Conservation (phyloP, 2,329 filamentous ascomycete species). For the Cladobotryum mycophilum region DNA sequence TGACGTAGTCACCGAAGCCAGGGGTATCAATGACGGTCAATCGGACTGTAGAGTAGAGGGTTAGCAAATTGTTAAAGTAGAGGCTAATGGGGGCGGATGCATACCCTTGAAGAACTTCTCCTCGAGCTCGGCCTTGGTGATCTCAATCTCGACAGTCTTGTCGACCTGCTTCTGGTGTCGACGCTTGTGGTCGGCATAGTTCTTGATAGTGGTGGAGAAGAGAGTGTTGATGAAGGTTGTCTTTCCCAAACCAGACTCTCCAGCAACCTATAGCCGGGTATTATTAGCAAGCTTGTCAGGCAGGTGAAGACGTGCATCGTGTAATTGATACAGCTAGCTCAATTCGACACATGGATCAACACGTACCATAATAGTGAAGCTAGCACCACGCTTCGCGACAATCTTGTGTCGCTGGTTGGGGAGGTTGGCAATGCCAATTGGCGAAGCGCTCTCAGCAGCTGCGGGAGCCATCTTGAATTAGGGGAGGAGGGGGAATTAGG, state of each 20-base stretch:
- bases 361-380: slow-evolving; percentile 97
- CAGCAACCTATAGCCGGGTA: slow-evolving; percentile 65
- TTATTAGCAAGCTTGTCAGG: background rate
- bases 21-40: slow-evolving; percentile 98
- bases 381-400: slow-evolving; percentile 78
- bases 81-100: slow-evolving; percentile 8
- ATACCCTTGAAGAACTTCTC: slow-evolving; percentile 99
- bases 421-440: slow-evolving; percentile 69
- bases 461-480: slow-evolving; percentile 48
- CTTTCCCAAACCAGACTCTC: slow-evolving; percentile 97
- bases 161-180: slow-evolving; percentile 99
- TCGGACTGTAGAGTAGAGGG: slow-evolving; percentile 58
- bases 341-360: background rate
- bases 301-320: background rate
- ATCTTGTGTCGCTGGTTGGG: slow-evolving; percentile 72
- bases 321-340: too few species aligned
- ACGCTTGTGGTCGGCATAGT: slow-evolving; percentile 99
- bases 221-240: slow-evolving; percentile 99
- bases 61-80: slow-evolving; percentile 13
- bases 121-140: slow-evolving; percentile 98
- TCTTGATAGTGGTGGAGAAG: slow-evolving; percentile 99
- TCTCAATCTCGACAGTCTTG: slow-evolving; percentile 99
- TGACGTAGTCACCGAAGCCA: slow-evolving; percentile 99
- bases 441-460: slow-evolving; percentile 55
- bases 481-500: slow-evolving; percentile 11